Evolutionary conservation across 495 filamentous ascomycete genomes (phyloP), one percentile per base, ranked within the genome.

Genomic region (Chlorociboria aeruginascens): DNA sequence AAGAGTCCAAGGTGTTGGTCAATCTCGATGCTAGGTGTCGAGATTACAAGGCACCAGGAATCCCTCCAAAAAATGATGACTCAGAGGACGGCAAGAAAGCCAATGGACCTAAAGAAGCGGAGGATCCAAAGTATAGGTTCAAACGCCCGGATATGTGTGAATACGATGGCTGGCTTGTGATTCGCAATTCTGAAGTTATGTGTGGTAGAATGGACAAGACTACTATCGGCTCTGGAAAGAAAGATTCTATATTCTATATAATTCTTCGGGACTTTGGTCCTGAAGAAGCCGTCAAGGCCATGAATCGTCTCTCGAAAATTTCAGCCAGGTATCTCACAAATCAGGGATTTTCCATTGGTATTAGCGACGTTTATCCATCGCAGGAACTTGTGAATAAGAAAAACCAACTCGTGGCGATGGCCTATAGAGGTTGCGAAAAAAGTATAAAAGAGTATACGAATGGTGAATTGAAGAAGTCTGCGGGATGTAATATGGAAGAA

Each of bases 201-300:
- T 96, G 92, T 58, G 92, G 92, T 56, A 78, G 87, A 32, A 95
- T 98, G 89, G 92, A 98, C 66, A 98, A 98, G 61, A 81, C 85
- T 2, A 95, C 88, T 0, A 84, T 98, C 36, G 92, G 92, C 53
- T 86, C 83, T 10, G 92, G 92, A 58, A 97, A 97, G 69, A 98
- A 98, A 62, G 89, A 95, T 61, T 95, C 87, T 3, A 77, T 98
- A 8, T 98, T 97, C 65, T 98, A 95, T 56, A 84, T 96, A 46
- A 89, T 98, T 56, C 73, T 97, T 51, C 76, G 92, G 63, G 92
- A 98, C 64, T 97, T 81, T 59, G 92, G 93, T 0, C 86, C 90
- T 3, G 82, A 90, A 43, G 79, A 84, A 46, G 89, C 92, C 2
- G 89, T 87, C 0, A 76, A 78, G 45, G 89, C 86, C 25, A 98